These are phyloP conservation scores for Leccinum arenicola DNA, from an alignment of 768 basidiomycete genomes.

Conservation along the genomic window DNA sequence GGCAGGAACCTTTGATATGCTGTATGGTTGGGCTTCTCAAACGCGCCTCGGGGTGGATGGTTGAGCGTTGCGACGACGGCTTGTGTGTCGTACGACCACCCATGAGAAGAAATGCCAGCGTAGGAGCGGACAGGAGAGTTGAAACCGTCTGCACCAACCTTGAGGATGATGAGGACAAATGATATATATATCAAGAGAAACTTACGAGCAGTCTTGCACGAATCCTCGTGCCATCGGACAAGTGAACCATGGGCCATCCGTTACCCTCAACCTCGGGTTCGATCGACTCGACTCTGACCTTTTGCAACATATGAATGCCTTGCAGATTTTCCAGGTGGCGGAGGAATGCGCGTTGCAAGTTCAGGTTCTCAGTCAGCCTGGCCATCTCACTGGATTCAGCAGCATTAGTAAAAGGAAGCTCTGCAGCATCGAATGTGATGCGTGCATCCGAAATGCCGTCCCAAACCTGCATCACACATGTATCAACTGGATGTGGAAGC, in stretches of 20 bases:
- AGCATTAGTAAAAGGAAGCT: conserved; percentile 32
- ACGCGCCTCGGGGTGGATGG: conserved; percentile 63
- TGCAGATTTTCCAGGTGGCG: conserved; percentile 52
- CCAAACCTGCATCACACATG: conserved; percentile 64
- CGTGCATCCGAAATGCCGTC: conserved; percentile 84
- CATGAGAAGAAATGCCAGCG: conserved; percentile 81
- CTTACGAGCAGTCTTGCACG: conserved; percentile 74
- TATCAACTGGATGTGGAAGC: neutral
- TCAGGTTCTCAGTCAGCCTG: conserved; percentile 86
- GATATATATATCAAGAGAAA: conserved; percentile 1
- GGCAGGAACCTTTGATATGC: conserved; percentile 95
- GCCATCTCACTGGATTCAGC: conserved; percentile 56
- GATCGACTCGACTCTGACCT: conserved; percentile 73
- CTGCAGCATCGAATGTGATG: conserved; percentile 63
- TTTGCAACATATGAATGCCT: conserved; percentile 64
- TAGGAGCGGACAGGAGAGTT: conserved; percentile 91
- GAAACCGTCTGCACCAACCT: conserved; percentile 95
- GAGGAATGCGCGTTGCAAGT: conserved; percentile 84
- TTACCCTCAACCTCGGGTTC: conserved; percentile 41
- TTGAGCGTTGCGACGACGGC: conserved; percentile 87
- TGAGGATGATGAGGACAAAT: neutral
- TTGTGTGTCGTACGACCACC: conserved; percentile 88
- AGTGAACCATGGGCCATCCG: conserved; percentile 77
- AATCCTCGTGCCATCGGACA: conserved; percentile 65
- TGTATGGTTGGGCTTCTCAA: conserved; percentile 65